These are phyloP conservation scores for Candida adriatica DNA, from an alignment of 805 yeast species.

Conservation along the genomic window DNA sequence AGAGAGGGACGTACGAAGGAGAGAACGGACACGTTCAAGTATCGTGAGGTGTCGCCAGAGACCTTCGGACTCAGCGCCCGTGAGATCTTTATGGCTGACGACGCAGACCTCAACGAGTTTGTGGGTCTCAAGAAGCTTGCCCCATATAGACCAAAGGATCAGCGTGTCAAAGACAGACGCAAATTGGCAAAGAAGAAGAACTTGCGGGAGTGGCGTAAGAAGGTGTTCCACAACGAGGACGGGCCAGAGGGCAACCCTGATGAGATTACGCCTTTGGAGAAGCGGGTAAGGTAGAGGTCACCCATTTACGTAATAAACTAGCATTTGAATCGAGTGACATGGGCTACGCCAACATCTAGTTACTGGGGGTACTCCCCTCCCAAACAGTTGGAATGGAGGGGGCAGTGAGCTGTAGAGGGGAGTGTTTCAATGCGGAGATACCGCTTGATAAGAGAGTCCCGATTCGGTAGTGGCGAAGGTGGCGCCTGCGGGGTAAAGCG, in stretches of 20 bases:
- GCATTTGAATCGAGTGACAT: too few species aligned
- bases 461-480: too few species aligned
- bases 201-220: constrained; percentile 83
- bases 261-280: too few species aligned
- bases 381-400: too few species aligned
- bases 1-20: constrained; percentile 51
- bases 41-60: constrained; percentile 94
- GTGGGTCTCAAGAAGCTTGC: constrained; percentile 91
- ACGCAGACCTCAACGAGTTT: constrained; percentile 72
- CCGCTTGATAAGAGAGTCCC: too few species aligned
- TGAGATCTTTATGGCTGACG: constrained; percentile 89
- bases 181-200: constrained; percentile 78
- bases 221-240: constrained; percentile 60
- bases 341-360: too few species aligned
- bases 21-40: constrained; percentile 54
- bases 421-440: too few species aligned
- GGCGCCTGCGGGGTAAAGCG: too few species aligned
- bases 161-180: constrained; percentile 68
- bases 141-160: constrained; percentile 77
- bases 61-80: constrained; percentile 77
- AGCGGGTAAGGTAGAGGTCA: too few species aligned
- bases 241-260: constrained; percentile 29
- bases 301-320: too few species aligned
- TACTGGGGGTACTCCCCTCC: too few species aligned
- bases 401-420: too few species aligned